Base-by-base conservation (phyloP, 2,329 filamentous ascomycete genomes). In the Clarireedia hainanense region DNA sequence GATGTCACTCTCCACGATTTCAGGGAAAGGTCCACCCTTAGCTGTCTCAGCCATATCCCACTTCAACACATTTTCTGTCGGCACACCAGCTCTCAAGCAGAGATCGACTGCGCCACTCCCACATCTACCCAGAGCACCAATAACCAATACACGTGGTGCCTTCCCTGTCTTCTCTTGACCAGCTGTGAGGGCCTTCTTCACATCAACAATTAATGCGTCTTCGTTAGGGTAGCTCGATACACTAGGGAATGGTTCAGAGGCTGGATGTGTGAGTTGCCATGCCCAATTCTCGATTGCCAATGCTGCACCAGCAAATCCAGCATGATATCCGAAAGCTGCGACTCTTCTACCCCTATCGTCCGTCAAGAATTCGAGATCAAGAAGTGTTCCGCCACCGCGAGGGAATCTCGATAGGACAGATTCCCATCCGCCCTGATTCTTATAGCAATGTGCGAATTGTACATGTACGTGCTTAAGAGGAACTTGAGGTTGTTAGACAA, bases 311-410 rank as follows among this genome's bases (percentile, higher is more conserved):
- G 86, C 84, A 68, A 88, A 94, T 20, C 89, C 89, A 30, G 89
- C 89, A 59, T 85, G 81, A 71, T 84, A 88, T 58, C 76, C 74
- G 57, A 75, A 74, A 6, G 75, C 75, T 65, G 85, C 85, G 1
- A 91, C 84, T 59, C 88, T 76, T 47, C 87, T 77, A 39, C 88
- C 88, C 30, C 75, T 78, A 61, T 85, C 80, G 63, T 95, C 86
- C 40, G 82, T 80, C 39, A 96, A 77, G 70, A 96, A 96, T 70
- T 96, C 91, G 39, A 96, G 80, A 67, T 96, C 91, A 57, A 91
- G 81, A 14, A 96, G 81, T 0, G 81, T 85, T 63, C 89, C 89
- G 54, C 84, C 83, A 57, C 89, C 90, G 24, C 83, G 80, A 27
- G 87, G 80, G 71, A 91, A 96, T 55, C 91, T 80, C 56, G 83